Evolutionary conservation across 2,329 filamentous ascomycete species (phyloP), one percentile per base, ranked within the genome.

Genomic region (Trichoderma guizhouense): DNA sequence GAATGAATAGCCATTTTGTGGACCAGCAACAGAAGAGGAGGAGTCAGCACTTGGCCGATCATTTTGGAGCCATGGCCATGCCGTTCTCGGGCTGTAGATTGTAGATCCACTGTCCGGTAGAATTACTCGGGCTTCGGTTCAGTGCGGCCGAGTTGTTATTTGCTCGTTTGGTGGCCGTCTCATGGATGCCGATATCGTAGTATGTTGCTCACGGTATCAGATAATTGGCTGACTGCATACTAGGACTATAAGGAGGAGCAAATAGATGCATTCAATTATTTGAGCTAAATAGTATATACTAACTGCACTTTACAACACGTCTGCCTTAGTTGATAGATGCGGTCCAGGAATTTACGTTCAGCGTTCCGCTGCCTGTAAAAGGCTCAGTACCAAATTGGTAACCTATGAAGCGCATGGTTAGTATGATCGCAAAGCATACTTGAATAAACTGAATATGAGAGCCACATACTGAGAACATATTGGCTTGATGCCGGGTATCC

Each of bases 361-460:
- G 34, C 5, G 67, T 62, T 21, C 57, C 57, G 18, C 57, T 69
- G 28, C 67, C 67, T 3, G 67, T 69, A 26, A 69, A 69, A 1
- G 67, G 26, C 39, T 69, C 67, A 8, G 55, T 69, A 9, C 67
- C 67, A 62, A 69, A 69, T 7, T 69, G 67, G 39, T 32, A 69
- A 32, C 57, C 66, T 69, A 15, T 21, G 1, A 39, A 3, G 5
- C 5, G 28, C 9, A 2, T 24, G 3, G 57, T 69, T 28, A 69
- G 57, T 36, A 14, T n/a, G n/a, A 1, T 9, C 9, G 9, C 2
- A 62, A n/a, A 51, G 7, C 12, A 24, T 18, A 30, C 3, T 36
- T 15, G 28, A 28, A 2, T 30, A 5, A 12, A 14, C 12, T 15
- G 2, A 9, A 7, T 1, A 32, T n/a, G 11, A 18, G 9, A 39